Conservation (phyloP, 768 basidiomycete species). For the Myochromella boudieri region DNA sequence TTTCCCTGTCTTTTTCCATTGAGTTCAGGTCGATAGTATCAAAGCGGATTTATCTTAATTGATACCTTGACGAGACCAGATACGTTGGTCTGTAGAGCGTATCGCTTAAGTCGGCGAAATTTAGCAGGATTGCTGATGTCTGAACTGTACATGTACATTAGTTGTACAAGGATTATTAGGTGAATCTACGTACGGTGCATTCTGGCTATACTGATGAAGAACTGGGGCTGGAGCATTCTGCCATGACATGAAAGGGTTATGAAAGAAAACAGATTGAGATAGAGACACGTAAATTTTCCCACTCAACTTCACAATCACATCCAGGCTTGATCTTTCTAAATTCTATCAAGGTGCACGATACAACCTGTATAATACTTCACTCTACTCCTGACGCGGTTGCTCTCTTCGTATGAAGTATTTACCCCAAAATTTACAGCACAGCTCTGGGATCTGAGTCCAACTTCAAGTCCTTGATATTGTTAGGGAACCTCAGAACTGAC, state of each 20-base stretch:
- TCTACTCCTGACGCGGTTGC: too few species aligned
- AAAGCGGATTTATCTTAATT: background rate
- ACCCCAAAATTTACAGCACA: too few species aligned
- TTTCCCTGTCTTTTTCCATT: slow-evolving; percentile 31
- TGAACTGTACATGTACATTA: slow-evolving; percentile 7
- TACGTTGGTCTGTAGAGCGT: slow-evolving; percentile 33
- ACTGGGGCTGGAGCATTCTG: slow-evolving; percentile 12
- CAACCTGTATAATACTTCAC: too few species aligned
- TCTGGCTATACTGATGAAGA: slow-evolving; percentile 36
- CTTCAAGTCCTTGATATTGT: too few species aligned
- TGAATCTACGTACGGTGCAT: slow-evolving; percentile 40
- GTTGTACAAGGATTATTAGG: background rate
- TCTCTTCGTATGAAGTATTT: too few species aligned
- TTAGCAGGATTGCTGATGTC: slow-evolving; percentile 41
- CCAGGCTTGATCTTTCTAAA: too few species aligned
- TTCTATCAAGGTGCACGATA: too few species aligned
- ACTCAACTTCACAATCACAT: too few species aligned
- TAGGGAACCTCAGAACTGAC: background rate
- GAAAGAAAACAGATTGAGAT: too few species aligned
- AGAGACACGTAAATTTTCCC: too few species aligned
- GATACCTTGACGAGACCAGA: slow-evolving; percentile 42
- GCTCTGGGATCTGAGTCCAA: too few species aligned
- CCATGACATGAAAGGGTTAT: too few species aligned
- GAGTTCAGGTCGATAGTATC: background rate
- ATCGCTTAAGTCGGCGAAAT: slow-evolving; percentile 39